Base-by-base conservation (phyloP, 257 asterid species). In the Ilex aquifolium region DNA sequence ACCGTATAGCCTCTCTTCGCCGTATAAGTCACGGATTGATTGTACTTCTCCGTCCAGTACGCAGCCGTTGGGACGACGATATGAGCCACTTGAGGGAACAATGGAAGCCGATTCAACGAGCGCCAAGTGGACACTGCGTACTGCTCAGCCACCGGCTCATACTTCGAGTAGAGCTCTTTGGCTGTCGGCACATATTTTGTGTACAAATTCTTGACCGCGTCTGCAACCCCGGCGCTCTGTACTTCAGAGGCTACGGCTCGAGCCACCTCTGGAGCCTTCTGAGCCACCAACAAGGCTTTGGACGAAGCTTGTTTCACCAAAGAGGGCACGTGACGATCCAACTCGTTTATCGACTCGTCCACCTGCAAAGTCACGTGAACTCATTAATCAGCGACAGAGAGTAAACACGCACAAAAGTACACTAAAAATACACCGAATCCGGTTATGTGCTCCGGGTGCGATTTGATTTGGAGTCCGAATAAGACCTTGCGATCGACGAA, bases 401-500 rank as follows among this genome's bases (percentile, higher is more conserved):
- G 27, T 21, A 21, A 21, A 21, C 27, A n/a, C n/a, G n/a, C n/a
- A 21, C 27, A 21, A 21, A 21, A 21, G 27, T 21, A 1, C 27
- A 21, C 27, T 21, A 21, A 21, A 21, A 21, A 21, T 21, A 21
- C 27, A 21, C 27, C 27, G 27, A 21, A 21, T 21, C 27, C 27
- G 27, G 27, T 21, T 21, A 21, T 21, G 27, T 21, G 27, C 27
- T 21, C 27, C 27, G 27, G 27, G 27, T 21, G 27, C 27, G 27
- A 21, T 21, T 21, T 21, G 27, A 36, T 36, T 36, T 36, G 42
- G 42, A 36, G 42, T 36, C 42, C 42, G 42, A 36, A 36, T 36
- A 4, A 44, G 65, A 91, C 98, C 98, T 88, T 86, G 68, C 91
- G 87, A 74, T 88, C 96, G 52, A 91, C 83, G 64, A 86, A 85